These are phyloP conservation scores for Botrytis fragariae DNA, from an alignment of 2,329 filamentous ascomycete genomes.

Conservation along the genomic window DNA sequence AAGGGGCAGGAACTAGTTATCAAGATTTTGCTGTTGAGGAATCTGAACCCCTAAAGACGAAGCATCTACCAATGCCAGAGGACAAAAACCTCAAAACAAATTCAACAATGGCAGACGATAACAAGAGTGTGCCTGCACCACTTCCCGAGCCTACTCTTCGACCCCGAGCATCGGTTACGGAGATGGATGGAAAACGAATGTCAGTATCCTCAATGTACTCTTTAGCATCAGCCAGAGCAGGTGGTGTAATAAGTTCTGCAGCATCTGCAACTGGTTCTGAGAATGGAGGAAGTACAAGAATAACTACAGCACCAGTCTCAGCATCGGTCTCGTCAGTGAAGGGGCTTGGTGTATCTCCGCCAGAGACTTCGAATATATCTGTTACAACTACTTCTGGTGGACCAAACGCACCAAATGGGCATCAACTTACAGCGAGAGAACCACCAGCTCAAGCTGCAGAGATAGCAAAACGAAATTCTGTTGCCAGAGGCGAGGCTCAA, in stretches of 20 bases:
- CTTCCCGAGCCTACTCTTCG: conserved; percentile 51
- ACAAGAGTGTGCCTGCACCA: conserved; percentile 24
- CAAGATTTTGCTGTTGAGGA: conserved; percentile 49
- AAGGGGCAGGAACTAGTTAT: conserved; percentile 33
- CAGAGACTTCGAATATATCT: conserved; percentile 52
- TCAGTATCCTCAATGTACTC: conserved; percentile 74
- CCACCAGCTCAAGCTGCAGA: conserved; percentile 34
- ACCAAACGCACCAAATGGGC: conserved; percentile 46
- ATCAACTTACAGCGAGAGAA: conserved; percentile 45
- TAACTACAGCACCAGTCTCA: conserved; percentile 28
- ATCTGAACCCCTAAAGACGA: conserved; percentile 48
- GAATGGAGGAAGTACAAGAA: conserved; percentile 29
- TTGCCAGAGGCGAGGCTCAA: conserved; percentile 34
- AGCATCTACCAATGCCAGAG: conserved; percentile 39
- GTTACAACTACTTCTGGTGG: conserved; percentile 51
- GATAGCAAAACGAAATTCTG: conserved; percentile 37
- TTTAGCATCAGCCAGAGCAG: conserved; percentile 53
- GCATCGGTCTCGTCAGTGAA: conserved; percentile 29
- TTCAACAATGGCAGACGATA: conserved; percentile 38
- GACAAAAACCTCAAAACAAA: conserved; percentile 42
- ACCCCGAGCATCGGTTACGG: conserved; percentile 49
- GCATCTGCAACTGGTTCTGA: conserved; percentile 56
- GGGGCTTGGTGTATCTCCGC: conserved; percentile 40
- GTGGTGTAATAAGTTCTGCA: conserved; percentile 50
- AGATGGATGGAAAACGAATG: conserved; percentile 60